Base-by-base conservation (phyloP, 257 asterid genomes). In the Anisodus tanguticus region DNA sequence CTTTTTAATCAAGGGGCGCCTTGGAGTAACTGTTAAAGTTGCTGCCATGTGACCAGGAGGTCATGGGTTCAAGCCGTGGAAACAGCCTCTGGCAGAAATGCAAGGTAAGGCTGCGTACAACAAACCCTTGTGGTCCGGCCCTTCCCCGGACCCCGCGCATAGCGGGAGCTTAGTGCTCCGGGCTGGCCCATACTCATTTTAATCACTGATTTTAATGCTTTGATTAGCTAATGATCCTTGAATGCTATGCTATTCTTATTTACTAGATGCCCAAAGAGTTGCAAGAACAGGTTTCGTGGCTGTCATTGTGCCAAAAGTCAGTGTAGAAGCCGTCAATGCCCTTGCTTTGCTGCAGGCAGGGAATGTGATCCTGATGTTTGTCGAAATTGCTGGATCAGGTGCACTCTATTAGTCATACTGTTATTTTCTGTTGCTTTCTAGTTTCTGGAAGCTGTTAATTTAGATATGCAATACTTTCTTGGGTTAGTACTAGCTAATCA, bases 221-320 rank as follows among this genome's bases (percentile, higher is more conserved):
- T 53, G 81, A 9, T 53, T 47, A 82, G 64, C 68, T 67, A 72
- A 55, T 67, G 57, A 5, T 68, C n/a, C 53, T 57, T 45, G 78
- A 67, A 3, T 67, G 68, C 68, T 53, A 66, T 82, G 81, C 76
- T 82, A 81, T 69, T 82, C 84, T 77, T 84, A 62, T 35, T 57
- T 85, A 69, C 87, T 88, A 97, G 99, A 85, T 97, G 99, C 86
- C 93, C 97, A 84, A 95, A 92, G 93, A 94, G 88, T 87, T 97
- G 99, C 94, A 95, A 92, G 91, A 93, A 95, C 84, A 92, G 98
- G 66, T 97, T 95, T 87, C 92, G 98, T 88, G 99, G 99, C 74
- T 97, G 99, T 89, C 99, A 97, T 84, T 97, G 99, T 85, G 98
- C 99, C 79, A 97, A 97, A 90, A 95, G 98, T 90, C 98, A 97